Evolutionary conservation across 2,329 filamentous ascomycete species (phyloP).

Genomic region (Trichophyton verrucosum): DNA sequence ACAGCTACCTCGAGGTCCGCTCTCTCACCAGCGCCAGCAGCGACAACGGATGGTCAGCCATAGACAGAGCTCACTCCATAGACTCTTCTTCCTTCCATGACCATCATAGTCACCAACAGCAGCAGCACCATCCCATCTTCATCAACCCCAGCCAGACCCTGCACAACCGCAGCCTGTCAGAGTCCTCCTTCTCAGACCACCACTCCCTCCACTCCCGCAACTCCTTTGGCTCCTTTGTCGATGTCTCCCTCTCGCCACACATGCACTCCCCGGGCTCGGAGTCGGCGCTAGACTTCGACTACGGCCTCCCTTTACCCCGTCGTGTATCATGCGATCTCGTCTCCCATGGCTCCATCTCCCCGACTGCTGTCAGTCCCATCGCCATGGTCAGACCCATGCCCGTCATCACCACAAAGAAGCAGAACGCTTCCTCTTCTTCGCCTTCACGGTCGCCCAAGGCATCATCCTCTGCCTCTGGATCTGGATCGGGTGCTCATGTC

Average conservation of each 20-base stretch:
- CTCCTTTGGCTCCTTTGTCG: slow-evolving; percentile 69
- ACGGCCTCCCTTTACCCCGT: slow-evolving; percentile 23
- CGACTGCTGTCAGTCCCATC: slow-evolving; percentile 50
- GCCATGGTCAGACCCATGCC: slow-evolving; percentile 56
- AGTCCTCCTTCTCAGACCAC: slow-evolving; percentile 66
- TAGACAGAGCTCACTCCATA: slow-evolving; percentile 62
- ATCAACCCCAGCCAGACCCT: slow-evolving; percentile 88
- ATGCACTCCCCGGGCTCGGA: slow-evolving; percentile 78
- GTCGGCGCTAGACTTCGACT: slow-evolving; percentile 50
- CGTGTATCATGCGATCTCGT: slow-evolving; percentile 31
- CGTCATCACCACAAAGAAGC: slow-evolving; percentile 30
- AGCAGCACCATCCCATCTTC: slow-evolving; percentile 49
- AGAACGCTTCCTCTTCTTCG: slow-evolving; percentile 38
- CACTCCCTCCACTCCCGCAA: slow-evolving; percentile 46
- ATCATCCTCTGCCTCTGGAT: slow-evolving; percentile 28
- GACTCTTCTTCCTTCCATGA: slow-evolving; percentile 41
- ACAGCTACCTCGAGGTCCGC: slow-evolving; percentile 72
- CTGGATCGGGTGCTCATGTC: not conserved
- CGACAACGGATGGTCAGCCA: slow-evolving; percentile 75
- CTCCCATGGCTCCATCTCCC: slow-evolving; percentile 33
- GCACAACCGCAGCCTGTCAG: slow-evolving; percentile 74
- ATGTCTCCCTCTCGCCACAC: slow-evolving; percentile 63
- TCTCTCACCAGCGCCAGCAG: slow-evolving; percentile 69
- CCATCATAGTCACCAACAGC: not conserved
- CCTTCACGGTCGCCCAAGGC: slow-evolving; percentile 49